phyloP scores from a whole-genome alignment of 108 stramenopile genomes.

The Pseudonitzschia multistriata region DNA sequence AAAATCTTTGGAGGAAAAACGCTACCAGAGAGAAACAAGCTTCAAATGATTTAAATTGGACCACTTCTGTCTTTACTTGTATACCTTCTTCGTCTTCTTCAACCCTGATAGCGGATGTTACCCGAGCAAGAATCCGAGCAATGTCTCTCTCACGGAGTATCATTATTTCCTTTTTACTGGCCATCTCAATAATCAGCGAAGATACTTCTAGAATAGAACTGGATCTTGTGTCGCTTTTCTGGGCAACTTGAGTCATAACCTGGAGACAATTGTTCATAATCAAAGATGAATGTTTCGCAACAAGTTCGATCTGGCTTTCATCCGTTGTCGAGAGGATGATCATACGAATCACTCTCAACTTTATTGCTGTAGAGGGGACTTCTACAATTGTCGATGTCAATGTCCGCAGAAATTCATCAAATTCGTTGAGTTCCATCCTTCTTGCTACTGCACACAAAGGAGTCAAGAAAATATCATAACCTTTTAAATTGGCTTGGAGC shows the following conservation, averaged over 20 bases:
- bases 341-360: neutral
- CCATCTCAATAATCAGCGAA: slow-evolving; percentile 40
- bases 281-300: slow-evolving; percentile 5
- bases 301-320: neutral
- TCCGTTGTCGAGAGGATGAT: slow-evolving; percentile 1
- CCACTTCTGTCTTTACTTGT: neutral
- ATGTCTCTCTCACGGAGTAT: slow-evolving; percentile 57
- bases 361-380: neutral
- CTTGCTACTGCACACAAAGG: slow-evolving; percentile 18
- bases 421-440: slow-evolving; percentile 12
- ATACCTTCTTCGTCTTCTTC: neutral
- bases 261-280: slow-evolving; percentile 2
- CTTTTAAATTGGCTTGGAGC: slow-evolving; percentile 4
- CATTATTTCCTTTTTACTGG: slow-evolving; percentile 51
- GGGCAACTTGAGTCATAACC: slow-evolving; percentile 4
- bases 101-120: slow-evolving; percentile 28
- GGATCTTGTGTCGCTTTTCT: neutral
- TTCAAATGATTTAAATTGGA: slow-evolving; percentile 28
- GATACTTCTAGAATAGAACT: neutral
- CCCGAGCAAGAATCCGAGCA: slow-evolving; percentile 48
- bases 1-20: slow-evolving; percentile 63
- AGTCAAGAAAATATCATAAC: slow-evolving; percentile 3
- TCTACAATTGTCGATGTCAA: slow-evolving; percentile 3
- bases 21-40: slow-evolving; percentile 49
- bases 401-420: slow-evolving; percentile 12